These are phyloP conservation scores for Trichoderma lentiforme DNA, from an alignment of 2,329 filamentous ascomycete genomes.

Conservation along the genomic window DNA sequence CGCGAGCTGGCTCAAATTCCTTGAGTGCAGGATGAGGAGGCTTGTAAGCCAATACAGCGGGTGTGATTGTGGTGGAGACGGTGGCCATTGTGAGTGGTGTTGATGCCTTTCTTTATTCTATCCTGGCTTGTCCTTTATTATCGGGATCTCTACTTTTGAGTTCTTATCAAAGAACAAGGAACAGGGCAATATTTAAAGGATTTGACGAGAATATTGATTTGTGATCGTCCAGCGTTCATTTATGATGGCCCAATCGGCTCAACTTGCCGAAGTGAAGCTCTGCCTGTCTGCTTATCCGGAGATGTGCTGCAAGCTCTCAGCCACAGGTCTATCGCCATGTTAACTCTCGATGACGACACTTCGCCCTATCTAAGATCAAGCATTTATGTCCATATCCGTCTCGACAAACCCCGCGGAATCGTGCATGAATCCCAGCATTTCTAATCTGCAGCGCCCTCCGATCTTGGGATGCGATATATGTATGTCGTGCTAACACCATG, in stretches of 20 bases:
- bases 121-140: not conserved
- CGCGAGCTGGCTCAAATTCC: constrained; percentile 15
- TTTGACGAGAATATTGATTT: not conserved
- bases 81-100: constrained; percentile 7
- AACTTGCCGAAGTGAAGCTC: not conserved
- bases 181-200: not conserved
- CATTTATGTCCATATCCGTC: not conserved
- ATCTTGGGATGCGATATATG: not conserved
- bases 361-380: not conserved
- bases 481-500: not conserved
- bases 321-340: constrained; percentile 11
- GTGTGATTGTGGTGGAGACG: constrained; percentile 8
- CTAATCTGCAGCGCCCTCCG: not conserved
- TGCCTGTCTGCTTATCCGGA: not conserved
- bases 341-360: constrained; percentile 11
- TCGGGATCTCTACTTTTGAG: not conserved
- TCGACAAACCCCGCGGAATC: not conserved
- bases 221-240: not conserved
- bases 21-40: constrained; percentile 15
- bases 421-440: not conserved
- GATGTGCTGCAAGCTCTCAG: not conserved
- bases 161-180: not conserved
- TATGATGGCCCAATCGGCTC: not conserved
- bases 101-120: not conserved
- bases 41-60: constrained; percentile 13